Percentiles rank a stretch among this genome's conserved stretches.
phyloP scores from a whole-genome alignment of 495 filamentous ascomycete species.

The Jackrogersella multiformis region DNA sequence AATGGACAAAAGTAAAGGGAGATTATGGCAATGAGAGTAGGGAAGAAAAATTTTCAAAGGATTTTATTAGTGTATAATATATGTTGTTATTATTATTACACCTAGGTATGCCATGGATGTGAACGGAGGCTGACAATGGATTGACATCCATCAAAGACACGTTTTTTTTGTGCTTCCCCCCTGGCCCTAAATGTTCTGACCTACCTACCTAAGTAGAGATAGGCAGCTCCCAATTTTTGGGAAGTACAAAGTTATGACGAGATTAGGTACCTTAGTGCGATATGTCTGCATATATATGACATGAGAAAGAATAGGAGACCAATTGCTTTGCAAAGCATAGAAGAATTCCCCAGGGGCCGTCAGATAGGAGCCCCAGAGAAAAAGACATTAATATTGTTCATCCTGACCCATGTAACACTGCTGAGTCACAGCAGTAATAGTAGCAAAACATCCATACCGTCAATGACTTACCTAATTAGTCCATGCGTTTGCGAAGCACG shows the following conservation, averaged over 20 bases:
- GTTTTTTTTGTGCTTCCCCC: slow-evolving; percentile 12
- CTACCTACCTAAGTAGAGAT: not conserved
- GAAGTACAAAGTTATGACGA: slow-evolving; percentile 9
- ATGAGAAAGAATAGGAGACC: not conserved
- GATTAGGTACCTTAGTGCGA: slow-evolving; percentile 4
- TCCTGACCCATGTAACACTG: slow-evolving; percentile 8
- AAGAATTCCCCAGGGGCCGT: not conserved
- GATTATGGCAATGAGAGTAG: not conserved
- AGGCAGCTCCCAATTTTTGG: not conserved
- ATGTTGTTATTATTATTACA: slow-evolving; percentile 20
- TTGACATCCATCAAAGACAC: slow-evolving; percentile 24
- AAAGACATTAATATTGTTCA: slow-evolving; percentile 7
- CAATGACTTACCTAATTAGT: slow-evolving; percentile 1
- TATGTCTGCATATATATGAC: not conserved
- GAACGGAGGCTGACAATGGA: slow-evolving; percentile 34
- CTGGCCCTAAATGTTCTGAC: not conserved
- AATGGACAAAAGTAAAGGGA: not conserved
- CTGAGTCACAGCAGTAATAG: slow-evolving; percentile 33
- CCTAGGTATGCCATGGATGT: no score
- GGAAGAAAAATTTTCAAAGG: slow-evolving; percentile 23
- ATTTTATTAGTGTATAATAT: slow-evolving; percentile 21
- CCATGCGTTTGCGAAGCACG: not conserved
- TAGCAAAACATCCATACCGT: no score
- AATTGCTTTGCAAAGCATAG: not conserved
- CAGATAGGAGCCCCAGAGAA: slow-evolving; percentile 6